Conservation (phyloP, 75 land plant species). For the Picea glauca region DNA sequence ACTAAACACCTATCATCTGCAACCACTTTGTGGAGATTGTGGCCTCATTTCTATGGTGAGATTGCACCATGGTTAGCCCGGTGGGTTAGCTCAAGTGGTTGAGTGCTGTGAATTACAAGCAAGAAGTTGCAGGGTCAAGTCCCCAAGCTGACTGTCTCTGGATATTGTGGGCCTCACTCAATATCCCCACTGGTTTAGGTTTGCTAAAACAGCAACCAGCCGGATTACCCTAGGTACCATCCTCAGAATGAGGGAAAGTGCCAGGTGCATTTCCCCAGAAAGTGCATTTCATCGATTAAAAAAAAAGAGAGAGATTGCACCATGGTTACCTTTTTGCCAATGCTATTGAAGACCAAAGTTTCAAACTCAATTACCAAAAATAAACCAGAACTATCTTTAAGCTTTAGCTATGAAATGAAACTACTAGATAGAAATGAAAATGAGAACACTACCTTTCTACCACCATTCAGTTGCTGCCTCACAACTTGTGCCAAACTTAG, state of each 20-base stretch:
- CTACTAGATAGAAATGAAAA: not conserved
- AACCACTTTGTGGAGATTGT: not conserved
- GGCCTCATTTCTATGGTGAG: not conserved
- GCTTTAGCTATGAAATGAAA: not conserved
- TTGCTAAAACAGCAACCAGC: too few relatives aligned
- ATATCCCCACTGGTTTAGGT: too few relatives aligned
- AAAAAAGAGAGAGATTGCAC: not conserved
- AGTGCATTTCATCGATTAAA: too few relatives aligned
- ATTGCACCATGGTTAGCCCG: not conserved
- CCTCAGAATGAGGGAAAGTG: too few relatives aligned
- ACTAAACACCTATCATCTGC: not conserved
- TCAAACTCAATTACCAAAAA: slow-evolving; percentile 1
- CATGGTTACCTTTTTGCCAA: not conserved
- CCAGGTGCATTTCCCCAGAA: too few relatives aligned
- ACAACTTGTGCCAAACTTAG: slow-evolving; percentile 77
- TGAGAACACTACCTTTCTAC: slow-evolving; percentile 59
- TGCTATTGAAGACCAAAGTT: not conserved
- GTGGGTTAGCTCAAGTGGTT: too few relatives aligned
- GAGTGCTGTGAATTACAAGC: too few relatives aligned
- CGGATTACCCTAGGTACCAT: too few relatives aligned
- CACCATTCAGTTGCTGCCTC: slow-evolving; percentile 77
- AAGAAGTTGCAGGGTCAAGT: too few relatives aligned
- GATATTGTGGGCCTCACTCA: too few relatives aligned
- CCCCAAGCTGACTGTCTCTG: too few relatives aligned
- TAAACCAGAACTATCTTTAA: not conserved